Conservation (phyloP, 768 basidiomycete species). For the Tricholoma hemisulphureum region DNA sequence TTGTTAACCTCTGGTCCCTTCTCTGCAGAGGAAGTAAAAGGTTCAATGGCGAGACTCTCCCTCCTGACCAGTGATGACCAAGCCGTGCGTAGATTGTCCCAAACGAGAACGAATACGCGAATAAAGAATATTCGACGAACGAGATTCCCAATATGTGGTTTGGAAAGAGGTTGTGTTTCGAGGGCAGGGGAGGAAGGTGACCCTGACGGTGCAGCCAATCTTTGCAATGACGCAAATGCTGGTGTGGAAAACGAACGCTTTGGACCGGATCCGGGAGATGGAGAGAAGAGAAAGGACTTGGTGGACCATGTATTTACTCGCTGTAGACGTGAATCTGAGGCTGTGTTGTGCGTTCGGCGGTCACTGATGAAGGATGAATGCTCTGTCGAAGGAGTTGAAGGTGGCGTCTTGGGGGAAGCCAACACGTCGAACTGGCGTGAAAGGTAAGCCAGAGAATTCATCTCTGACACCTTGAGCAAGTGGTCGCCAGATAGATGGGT, state of each 20-base stretch:
- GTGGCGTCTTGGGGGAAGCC: conserved; percentile 57
- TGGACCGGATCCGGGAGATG: conserved; percentile 33
- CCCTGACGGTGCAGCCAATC: conserved; percentile 21
- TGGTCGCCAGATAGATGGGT: conserved; percentile 5
- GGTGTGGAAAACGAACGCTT: conserved; percentile 68
- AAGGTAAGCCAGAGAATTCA: conserved; percentile 83
- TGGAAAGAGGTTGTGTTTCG: conserved; percentile 32
- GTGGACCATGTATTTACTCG: conserved; percentile 60
- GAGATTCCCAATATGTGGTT: conserved; percentile 40
- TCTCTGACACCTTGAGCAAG: conserved; percentile 25
- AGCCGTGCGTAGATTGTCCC: conserved; percentile 64
- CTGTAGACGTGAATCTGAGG: conserved; percentile 34
- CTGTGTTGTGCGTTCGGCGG: conserved; percentile 19
- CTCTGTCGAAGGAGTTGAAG: conserved; percentile 51
- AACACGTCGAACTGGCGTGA: conserved; percentile 82
- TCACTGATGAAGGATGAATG: conserved; percentile 28
- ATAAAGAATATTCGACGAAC: conserved; percentile 67
- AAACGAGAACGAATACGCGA: conserved; percentile 64
- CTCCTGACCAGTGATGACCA: conserved; percentile 47
- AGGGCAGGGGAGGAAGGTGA: conserved; percentile 24
- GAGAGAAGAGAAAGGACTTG: conserved; percentile 48
- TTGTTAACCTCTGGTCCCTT: conserved; percentile 5
- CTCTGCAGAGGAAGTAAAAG: conserved; percentile 1
- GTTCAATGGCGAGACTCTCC: conserved; percentile 3
- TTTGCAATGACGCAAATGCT: conserved; percentile 38